These are phyloP conservation scores for Cytospora piceicola DNA, from an alignment of 2,329 filamentous ascomycete genomes.

Conservation along the genomic window DNA sequence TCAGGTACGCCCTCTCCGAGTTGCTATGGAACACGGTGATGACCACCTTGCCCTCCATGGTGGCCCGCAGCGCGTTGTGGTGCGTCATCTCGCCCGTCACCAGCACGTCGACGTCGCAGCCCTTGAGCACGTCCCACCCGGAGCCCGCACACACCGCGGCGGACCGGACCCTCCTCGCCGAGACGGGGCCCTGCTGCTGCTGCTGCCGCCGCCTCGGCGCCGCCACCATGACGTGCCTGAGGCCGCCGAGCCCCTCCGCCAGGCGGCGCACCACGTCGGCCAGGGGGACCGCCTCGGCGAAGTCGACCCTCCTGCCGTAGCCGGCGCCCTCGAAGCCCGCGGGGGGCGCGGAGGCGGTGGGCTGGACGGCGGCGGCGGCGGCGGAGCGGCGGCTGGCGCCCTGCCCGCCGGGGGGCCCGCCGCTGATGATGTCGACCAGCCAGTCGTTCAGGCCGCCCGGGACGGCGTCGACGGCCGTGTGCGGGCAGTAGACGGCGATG, in stretches of 20 bases:
- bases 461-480: slow-evolving; percentile 91
- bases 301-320: slow-evolving; percentile 56
- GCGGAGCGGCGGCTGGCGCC: slow-evolving; percentile 43
- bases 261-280: slow-evolving; percentile 55
- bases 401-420: slow-evolving; percentile 41
- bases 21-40: slow-evolving; percentile 92
- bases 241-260: slow-evolving; percentile 69
- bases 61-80: slow-evolving; percentile 85
- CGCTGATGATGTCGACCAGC: slow-evolving; percentile 84
- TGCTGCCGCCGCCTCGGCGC: slow-evolving; percentile 34
- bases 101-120: slow-evolving; percentile 73
- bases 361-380: slow-evolving; percentile 52
- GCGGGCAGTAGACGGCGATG: slow-evolving; percentile 93
- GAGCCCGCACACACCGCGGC: slow-evolving; percentile 91
- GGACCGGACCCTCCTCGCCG: slow-evolving; percentile 57
- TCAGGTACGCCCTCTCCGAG: slow-evolving; percentile 83
- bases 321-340: slow-evolving; percentile 52
- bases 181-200: slow-evolving; percentile 32
- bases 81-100: slow-evolving; percentile 95
- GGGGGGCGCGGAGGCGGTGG: slow-evolving; percentile 47
- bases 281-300: slow-evolving; percentile 46
- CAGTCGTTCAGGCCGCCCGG: slow-evolving; percentile 87
- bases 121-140: slow-evolving; percentile 75
- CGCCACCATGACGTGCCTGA: slow-evolving; percentile 45
- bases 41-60: slow-evolving; percentile 80